Percentiles rank a stretch among this genome's conserved stretches.
These are phyloP conservation scores for Macrophomina tecta DNA, from an alignment of 2,329 filamentous ascomycete genomes.

Conservation along the genomic window DNA sequence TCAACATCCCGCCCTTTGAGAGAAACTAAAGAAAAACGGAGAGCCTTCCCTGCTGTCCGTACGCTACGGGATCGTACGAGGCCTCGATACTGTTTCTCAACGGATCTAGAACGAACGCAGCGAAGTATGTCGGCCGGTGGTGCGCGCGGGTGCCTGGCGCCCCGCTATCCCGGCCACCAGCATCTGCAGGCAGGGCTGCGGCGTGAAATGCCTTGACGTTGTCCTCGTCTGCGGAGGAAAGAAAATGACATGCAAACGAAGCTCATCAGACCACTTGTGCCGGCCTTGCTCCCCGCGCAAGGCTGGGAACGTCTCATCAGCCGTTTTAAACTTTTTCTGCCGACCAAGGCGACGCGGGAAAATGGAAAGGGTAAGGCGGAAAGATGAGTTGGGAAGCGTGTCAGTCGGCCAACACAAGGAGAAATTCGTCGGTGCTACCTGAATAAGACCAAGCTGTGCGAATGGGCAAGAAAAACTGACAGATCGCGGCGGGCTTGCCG, in stretches of 20 bases:
- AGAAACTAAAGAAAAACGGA: not conserved
- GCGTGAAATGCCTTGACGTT: constrained; percentile 19
- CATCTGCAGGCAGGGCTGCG: constrained; percentile 18
- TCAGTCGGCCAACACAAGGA: not conserved
- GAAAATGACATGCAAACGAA: not conserved
- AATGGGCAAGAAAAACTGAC: not conserved
- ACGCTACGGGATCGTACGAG: not conserved
- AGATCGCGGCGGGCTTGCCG: not conserved
- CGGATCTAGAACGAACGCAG: constrained; percentile 38
- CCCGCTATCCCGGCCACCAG: constrained; percentile 37
- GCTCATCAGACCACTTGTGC: not conserved
- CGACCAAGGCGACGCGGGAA: not conserved
- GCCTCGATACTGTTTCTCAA: constrained; percentile 25
- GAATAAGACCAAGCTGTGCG: not conserved
- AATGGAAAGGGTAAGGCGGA: not conserved
- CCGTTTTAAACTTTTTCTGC: not conserved
- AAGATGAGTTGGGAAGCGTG: not conserved
- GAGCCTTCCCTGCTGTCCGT: not conserved
- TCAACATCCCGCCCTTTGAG: not conserved
- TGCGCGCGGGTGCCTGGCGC: constrained; percentile 35
- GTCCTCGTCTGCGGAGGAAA: constrained; percentile 2
- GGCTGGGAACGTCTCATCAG: no score
- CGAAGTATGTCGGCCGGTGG: constrained; percentile 40
- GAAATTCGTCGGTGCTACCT: not conserved
- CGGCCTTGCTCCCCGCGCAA: no score